phyloP scores from a whole-genome alignment of 257 asterid genomes.

The Solanum piurae region DNA sequence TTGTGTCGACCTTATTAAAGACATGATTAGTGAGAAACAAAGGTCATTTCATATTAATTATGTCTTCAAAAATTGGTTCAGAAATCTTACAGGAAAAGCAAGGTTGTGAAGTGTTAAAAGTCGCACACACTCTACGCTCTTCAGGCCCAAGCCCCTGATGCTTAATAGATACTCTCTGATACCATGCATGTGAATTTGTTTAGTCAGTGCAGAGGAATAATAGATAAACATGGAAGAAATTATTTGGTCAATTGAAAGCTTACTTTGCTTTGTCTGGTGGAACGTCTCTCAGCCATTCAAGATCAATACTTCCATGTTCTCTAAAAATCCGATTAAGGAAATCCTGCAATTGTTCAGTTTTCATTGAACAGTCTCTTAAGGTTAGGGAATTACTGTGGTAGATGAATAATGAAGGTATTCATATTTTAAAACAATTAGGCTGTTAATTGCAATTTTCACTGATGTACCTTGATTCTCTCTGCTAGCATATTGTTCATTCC shows the following conservation, averaged over 20 bases:
- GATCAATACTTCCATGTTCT: conserved; percentile 83
- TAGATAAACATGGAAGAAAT: conserved; percentile 1
- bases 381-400: neutral
- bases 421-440: neutral
- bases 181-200: conserved; percentile 8
- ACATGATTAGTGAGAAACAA: conserved; percentile 1
- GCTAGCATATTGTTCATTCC: conserved; percentile 97
- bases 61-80: neutral
- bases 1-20: conserved; percentile 75
- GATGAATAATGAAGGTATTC: neutral
- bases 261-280: conserved; percentile 98
- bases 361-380: neutral
- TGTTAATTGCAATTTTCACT: neutral
- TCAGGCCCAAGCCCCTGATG: conserved; percentile 86
- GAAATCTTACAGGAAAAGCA: conserved; percentile 88
- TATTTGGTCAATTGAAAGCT: conserved; percentile 7
- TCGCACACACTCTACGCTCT: conserved; percentile 96
- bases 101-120: conserved; percentile 97
- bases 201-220: neutral
- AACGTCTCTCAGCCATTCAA: conserved; percentile 92
- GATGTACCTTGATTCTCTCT: conserved; percentile 75
- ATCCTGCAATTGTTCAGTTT: conserved; percentile 40
- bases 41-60: neutral
- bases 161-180: conserved; percentile 88
- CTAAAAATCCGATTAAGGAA: conserved; percentile 73